Evolutionary conservation across 345 rosid genomes (phyloP).

Genomic region (Eucalyptus guilfoylei): DNA sequence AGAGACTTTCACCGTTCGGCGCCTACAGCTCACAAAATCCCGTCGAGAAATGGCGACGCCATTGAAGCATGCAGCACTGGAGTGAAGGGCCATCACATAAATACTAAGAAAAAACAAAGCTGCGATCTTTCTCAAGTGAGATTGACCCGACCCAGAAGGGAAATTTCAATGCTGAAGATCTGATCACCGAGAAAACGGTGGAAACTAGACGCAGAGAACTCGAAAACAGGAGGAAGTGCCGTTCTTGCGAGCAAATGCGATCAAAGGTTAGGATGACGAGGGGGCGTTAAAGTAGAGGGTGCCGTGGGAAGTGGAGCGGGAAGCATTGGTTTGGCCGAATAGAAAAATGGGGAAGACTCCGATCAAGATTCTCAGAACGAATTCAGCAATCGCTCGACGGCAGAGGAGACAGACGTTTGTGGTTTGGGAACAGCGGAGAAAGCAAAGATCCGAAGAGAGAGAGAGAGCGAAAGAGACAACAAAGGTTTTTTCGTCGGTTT

Average conservation of each 20-base stretch:
- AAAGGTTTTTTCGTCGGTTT: background rate
- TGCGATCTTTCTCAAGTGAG: background rate
- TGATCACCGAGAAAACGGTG: background rate
- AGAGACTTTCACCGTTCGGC: slow-evolving; percentile 4
- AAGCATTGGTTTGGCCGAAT: background rate
- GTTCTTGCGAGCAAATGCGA: background rate
- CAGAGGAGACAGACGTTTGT: background rate
- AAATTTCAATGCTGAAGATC: background rate
- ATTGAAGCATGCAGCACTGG: slow-evolving; percentile 4
- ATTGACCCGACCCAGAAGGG: background rate
- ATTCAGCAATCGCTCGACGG: background rate
- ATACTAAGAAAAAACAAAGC: background rate
- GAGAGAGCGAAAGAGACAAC: background rate
- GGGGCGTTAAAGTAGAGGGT: background rate
- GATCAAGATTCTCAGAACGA: background rate
- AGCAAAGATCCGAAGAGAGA: background rate
- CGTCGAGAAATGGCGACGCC: background rate
- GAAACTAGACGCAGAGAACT: background rate
- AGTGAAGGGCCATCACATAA: slow-evolving; percentile 22
- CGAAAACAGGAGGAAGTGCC: background rate
- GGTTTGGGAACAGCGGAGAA: background rate
- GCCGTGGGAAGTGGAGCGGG: background rate
- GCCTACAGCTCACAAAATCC: background rate
- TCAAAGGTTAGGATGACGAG: background rate
- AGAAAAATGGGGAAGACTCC: background rate